A percentile compares a stretch with the other conserved stretches of the same genome.
Evolutionary conservation across 495 filamentous ascomycete genomes (phyloP).

Genomic region (Glarea lozoyensis): DNA sequence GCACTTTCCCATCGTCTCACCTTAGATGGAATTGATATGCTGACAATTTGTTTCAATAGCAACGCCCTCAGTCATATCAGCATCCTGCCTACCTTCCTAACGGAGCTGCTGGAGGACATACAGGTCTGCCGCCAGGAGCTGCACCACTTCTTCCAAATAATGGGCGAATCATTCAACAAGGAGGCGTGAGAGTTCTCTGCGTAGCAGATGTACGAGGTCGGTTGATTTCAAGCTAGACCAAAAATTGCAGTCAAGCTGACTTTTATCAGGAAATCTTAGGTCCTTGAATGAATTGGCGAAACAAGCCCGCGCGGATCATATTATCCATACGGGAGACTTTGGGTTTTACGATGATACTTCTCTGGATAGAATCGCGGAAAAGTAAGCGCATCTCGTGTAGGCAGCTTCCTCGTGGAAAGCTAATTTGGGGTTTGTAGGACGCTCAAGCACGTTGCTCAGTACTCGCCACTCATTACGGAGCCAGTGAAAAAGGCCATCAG

Average conservation of each 20-base stretch:
- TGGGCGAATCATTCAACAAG: constrained; percentile 70
- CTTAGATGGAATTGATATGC: background rate
- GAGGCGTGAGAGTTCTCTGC: constrained; percentile 79
- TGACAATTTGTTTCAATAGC: constrained; percentile 11
- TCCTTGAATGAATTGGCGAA: constrained; percentile 95
- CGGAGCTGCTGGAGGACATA: constrained; percentile 35
- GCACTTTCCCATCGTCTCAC: background rate
- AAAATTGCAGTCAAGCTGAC: constrained; percentile 10
- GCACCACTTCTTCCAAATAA: constrained; percentile 48
- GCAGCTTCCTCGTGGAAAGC: constrained; percentile 18
- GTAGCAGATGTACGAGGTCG: constrained; percentile 97
- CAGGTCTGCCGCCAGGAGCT: constrained; percentile 38
- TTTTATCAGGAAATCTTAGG: constrained; percentile 69
- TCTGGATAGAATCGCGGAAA: constrained; percentile 94
- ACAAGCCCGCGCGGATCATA: constrained; percentile 86
- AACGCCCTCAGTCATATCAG: constrained; percentile 20
- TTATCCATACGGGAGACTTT: constrained; percentile 98
- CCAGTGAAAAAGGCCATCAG: constrained; percentile 75
- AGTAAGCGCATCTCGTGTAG: constrained; percentile 48
- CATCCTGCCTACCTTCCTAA: constrained; percentile 39
- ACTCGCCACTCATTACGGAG: constrained; percentile 89
- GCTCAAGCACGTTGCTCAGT: constrained; percentile 95
- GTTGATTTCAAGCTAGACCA: constrained; percentile 20
- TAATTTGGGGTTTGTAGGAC: constrained; percentile 53
- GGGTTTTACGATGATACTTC: constrained; percentile 98